phyloP scores from a whole-genome alignment of 2,329 filamentous ascomycete species.

The Cladobotryum mycophilum region DNA sequence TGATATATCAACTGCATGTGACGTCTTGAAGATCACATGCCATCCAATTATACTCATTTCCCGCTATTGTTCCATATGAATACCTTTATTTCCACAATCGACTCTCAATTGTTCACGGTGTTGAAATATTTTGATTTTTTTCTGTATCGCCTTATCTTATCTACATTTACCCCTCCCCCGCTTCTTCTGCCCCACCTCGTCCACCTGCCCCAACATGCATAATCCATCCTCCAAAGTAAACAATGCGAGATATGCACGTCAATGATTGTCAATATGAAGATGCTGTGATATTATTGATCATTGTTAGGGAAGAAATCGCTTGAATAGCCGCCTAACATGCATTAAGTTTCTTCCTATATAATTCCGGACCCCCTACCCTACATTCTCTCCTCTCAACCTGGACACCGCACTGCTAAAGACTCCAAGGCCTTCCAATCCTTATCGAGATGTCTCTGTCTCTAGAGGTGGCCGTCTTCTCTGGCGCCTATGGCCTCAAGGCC shows the following conservation, averaged over 20 bases:
- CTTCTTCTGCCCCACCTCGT: not conserved
- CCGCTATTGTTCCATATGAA: too few relatives aligned
- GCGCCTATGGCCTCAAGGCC: conserved; percentile 33
- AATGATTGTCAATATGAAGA: too few relatives aligned
- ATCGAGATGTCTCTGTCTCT: conserved; percentile 25
- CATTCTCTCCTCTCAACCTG: not conserved
- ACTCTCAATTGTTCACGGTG: too few relatives aligned
- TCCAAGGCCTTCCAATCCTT: not conserved
- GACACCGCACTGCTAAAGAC: not conserved
- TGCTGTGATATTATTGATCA: too few relatives aligned
- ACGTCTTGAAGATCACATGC: too few relatives aligned
- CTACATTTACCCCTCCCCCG: not conserved
- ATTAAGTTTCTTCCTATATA: too few relatives aligned
- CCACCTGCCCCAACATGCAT: not conserved
- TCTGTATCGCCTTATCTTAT: not conserved
- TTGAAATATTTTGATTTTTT: not conserved
- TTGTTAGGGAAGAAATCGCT: too few relatives aligned
- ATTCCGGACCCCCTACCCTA: not conserved
- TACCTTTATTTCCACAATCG: too few relatives aligned
- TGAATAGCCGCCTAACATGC: too few relatives aligned
- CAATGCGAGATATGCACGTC: too few relatives aligned
- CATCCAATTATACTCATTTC: too few relatives aligned
- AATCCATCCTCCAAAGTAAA: not conserved
- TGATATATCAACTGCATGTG: too few relatives aligned
- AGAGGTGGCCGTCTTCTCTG: conserved; percentile 50